Percentiles rank a stretch among this genome's conserved stretches.
phyloP scores from a whole-genome alignment of 2,329 filamentous ascomycete species.

The Annulohypoxylon truncatum region DNA sequence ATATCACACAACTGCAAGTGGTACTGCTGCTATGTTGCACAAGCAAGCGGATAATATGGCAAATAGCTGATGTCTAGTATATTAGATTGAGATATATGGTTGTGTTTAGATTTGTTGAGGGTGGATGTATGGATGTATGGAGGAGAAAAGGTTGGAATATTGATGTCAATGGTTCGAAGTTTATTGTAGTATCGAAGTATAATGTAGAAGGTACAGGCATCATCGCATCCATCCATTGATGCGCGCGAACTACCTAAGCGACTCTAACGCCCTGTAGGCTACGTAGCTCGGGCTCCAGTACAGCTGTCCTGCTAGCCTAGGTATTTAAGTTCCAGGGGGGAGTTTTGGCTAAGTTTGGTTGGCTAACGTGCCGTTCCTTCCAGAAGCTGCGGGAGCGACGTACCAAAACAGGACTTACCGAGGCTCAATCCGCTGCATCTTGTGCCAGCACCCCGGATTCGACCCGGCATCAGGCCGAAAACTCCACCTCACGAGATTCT shows the following conservation, averaged over 20 bases:
- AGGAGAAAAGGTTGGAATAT: conserved; percentile 14
- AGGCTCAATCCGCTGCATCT: conserved; percentile 17
- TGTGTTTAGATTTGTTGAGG: not conserved
- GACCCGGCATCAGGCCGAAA: conserved; percentile 23
- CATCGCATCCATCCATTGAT: conserved; percentile 14
- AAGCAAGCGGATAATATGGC: conserved; percentile 7
- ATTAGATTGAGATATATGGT: not conserved
- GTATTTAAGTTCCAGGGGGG: conserved; percentile 27
- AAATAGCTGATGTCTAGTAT: conserved; percentile 7
- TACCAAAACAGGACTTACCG: conserved; percentile 32
- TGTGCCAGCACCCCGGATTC: conserved; percentile 30
- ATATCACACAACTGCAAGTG: conserved; percentile 5
- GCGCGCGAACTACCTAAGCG: not conserved
- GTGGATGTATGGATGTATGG: conserved; percentile 6
- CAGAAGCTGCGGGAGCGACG: conserved; percentile 32
- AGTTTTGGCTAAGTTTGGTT: not conserved
- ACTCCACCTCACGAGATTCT: conserved; percentile 34
- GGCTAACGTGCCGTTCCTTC: conserved; percentile 27
- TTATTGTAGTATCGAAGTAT: not conserved
- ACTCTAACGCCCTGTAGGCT: conserved; percentile 12
- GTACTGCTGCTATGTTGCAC: conserved; percentile 13
- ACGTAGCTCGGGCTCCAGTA: conserved; percentile 30
- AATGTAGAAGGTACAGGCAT: not conserved
- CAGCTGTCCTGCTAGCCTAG: conserved; percentile 3
- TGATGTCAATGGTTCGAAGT: conserved; percentile 31